Evolutionary conservation across 164 flowering plant genomes (phyloP), one percentile per base, ranked within the genome.

Genomic region (Nelumbo lutea): DNA sequence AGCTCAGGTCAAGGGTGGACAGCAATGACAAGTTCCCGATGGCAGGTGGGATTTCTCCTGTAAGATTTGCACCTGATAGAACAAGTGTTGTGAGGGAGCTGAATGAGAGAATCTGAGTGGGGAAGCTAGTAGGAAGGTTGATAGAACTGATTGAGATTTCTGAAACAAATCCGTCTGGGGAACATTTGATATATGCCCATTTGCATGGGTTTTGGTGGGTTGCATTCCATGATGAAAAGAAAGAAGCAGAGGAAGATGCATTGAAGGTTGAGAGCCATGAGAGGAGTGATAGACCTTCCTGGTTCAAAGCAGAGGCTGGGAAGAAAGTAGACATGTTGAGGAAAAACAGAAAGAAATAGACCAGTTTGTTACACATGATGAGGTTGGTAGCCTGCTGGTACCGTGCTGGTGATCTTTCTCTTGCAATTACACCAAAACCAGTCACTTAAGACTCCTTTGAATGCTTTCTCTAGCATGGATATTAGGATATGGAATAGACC

Each of bases 251-350:
- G 9, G 79, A 59, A 15, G 88, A 80, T 9, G 82, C 74, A 58
- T 80, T 83, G 74, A 84, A 77, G 48, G 83, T 79, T 40, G 85
- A 80, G 62, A 84, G 86, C 91, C 91, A 87, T 75, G 88, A 85
- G 45, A 84, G 82, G 4, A 87, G 78, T 64, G 84, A 77, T 6
- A 52, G 72, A 42, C 88, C 85, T 75, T 84, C 83, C 64, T 79
- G 80, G 68, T 84, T 81, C 71, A 84, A 50, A 41, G 79, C 84
- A 62, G 65, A 74, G 59, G 67, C 69, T 58, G 75, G 7, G 46
- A 79, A 76, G 46, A 68, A 67, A 40, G 75, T 42, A 60, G 70
- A 74, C 50, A 79, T 50, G 59, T 53, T 75, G 48, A 78, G 71
- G 43, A 83, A 56, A 68, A 83, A 70, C 72, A 79, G 68, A 59